phyloP scores from a whole-genome alignment of 768 basidiomycete genomes.

The Crucibulum laeve region DNA sequence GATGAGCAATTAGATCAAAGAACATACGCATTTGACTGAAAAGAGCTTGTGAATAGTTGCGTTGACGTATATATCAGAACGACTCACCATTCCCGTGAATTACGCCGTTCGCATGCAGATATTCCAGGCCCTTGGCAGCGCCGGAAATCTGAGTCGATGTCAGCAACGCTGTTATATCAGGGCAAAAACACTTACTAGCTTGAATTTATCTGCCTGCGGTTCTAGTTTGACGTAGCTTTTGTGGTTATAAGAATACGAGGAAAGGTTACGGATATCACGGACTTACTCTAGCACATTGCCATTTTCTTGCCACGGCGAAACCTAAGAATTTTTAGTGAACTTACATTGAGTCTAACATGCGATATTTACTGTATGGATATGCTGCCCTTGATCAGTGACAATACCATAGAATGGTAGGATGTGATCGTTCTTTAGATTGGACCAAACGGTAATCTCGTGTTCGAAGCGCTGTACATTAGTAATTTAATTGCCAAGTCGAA shows the following conservation, averaged over 20 bases:
- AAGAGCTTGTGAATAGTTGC: not conserved
- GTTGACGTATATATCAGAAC: conserved; percentile 16
- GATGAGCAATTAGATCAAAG: not conserved
- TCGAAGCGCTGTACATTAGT: conserved; percentile 41
- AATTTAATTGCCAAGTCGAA: not conserved
- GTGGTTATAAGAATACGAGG: conserved; percentile 1
- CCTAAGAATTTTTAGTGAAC: conserved; percentile 23
- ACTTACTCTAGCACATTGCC: conserved; percentile 51
- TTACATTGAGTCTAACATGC: not conserved
- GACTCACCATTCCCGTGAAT: conserved; percentile 62
- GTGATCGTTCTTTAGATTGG: conserved; percentile 44
- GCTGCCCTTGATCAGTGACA: conserved; percentile 46
- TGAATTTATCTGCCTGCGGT: conserved; percentile 32
- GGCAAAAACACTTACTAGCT: conserved; percentile 30
- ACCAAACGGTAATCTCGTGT: conserved; percentile 54
- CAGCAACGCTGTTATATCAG: not conserved
- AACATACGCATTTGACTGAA: conserved; percentile 58
- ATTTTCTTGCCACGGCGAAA: conserved; percentile 60
- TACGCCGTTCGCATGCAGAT: conserved; percentile 46
- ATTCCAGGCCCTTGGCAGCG: conserved; percentile 53
- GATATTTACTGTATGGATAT: conserved; percentile 41
- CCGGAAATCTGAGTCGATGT: conserved; percentile 40
- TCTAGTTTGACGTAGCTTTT: conserved; percentile 36
- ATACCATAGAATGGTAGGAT: conserved; percentile 55
- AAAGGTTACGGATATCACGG: not conserved